phyloP scores from a whole-genome alignment of 345 rosid genomes.

The Arabidopsis arenosa region DNA sequence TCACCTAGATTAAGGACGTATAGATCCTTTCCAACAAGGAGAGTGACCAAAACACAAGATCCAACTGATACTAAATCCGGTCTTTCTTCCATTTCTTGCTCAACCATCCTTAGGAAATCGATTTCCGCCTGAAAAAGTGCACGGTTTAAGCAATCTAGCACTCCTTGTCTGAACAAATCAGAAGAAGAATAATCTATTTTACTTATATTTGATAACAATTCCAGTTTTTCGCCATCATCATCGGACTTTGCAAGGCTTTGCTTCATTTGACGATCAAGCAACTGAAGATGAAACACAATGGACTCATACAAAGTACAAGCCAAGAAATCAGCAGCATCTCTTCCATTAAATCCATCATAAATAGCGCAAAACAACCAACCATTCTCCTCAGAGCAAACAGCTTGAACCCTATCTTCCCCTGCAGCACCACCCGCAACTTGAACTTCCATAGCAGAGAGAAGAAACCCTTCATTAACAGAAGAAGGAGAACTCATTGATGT shows the following conservation, averaged over 20 bases:
- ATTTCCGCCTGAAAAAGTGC: slow-evolving; percentile 84
- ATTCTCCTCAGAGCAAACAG: slow-evolving; percentile 96
- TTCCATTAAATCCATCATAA: slow-evolving; percentile 94
- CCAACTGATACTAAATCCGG: slow-evolving; percentile 97
- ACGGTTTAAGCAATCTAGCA: slow-evolving; percentile 75
- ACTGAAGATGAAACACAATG: slow-evolving; percentile 59
- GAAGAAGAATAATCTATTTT: slow-evolving; percentile 42
- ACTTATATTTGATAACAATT: slow-evolving; percentile 41
- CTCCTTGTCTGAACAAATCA: slow-evolving; percentile 65
- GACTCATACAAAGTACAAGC: slow-evolving; percentile 91
- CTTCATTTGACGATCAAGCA: slow-evolving; percentile 65
- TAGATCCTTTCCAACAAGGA: slow-evolving; percentile 77
- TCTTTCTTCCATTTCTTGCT: slow-evolving; percentile 98
- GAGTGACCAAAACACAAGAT: slow-evolving; percentile 85
- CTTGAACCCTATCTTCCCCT: slow-evolving; percentile 98
- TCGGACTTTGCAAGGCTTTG: slow-evolving; percentile 44
- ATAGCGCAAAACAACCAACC: slow-evolving; percentile 93
- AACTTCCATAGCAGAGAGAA: slow-evolving; percentile 65
- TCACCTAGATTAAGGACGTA: slow-evolving; percentile 88
- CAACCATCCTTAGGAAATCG: slow-evolving; percentile 90
- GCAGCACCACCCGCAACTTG: slow-evolving; percentile 99
- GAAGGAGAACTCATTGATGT: slow-evolving; percentile 68
- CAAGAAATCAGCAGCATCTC: slow-evolving; percentile 98
- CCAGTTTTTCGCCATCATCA: slow-evolving; percentile 41
- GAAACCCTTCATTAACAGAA: slow-evolving; percentile 63